These are phyloP conservation scores for Leavenworthia alabamica DNA, from an alignment of 345 rosid genomes.

Conservation along the genomic window DNA sequence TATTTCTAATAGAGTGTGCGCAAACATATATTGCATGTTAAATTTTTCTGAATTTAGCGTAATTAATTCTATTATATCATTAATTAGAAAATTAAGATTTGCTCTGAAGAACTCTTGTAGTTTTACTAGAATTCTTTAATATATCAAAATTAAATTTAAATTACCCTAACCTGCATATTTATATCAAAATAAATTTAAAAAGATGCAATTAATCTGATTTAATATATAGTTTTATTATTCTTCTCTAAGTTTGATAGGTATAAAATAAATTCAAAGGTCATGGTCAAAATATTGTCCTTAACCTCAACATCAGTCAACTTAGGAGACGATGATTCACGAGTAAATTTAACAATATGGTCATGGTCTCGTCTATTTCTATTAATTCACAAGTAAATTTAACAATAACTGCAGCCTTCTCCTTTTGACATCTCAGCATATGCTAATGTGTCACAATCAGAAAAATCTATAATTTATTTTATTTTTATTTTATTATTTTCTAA, in stretches of 20 bases:
- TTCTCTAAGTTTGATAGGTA: neutral
- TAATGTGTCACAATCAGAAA: too few relatives aligned
- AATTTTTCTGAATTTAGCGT: neutral
- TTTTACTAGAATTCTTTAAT: neutral
- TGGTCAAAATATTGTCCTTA: slow-evolving; percentile 66
- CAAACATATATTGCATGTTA: neutral
- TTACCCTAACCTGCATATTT: slow-evolving; percentile 66
- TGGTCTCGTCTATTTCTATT: too few relatives aligned
- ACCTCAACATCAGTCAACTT: slow-evolving; percentile 55
- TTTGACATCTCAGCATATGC: too few relatives aligned
- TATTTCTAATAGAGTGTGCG: slow-evolving; percentile 11
- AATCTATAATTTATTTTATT: too few relatives aligned
- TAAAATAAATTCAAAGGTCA: slow-evolving; percentile 45
- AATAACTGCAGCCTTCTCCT: too few relatives aligned
- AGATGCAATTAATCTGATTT: neutral
- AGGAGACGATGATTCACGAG: slow-evolving; percentile 8
- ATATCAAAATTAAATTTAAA: too few relatives aligned
- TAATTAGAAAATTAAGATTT: neutral
- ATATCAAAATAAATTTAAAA: neutral
- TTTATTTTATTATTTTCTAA: too few relatives aligned
- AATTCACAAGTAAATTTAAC: too few relatives aligned
- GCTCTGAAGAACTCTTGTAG: neutral
- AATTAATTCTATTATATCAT: neutral
- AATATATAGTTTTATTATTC: neutral
- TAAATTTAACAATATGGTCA: too few relatives aligned